A percentile compares a stretch with the other conserved stretches of the same genome.
phyloP scores from a whole-genome alignment of 805 yeast species.

The Metschnikowia anglica region DNA sequence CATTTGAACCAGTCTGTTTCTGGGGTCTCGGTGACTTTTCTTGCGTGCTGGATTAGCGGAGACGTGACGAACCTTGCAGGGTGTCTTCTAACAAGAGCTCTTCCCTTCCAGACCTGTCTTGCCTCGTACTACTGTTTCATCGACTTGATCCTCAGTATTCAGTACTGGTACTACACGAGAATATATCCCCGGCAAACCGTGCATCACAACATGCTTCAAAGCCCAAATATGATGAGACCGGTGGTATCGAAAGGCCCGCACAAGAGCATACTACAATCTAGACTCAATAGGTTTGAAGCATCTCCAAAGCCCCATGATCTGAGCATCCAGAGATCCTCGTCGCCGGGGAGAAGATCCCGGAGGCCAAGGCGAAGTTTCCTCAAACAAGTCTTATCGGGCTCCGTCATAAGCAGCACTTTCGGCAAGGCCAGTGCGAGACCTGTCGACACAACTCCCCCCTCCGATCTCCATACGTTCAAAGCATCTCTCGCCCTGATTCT shows the following conservation, averaged over 20 bases:
- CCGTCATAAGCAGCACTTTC: constrained; percentile 18
- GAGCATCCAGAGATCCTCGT: constrained; percentile 11
- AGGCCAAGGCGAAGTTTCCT: constrained; percentile 12
- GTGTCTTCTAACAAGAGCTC: constrained; percentile 71
- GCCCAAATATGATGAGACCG: constrained; percentile 36
- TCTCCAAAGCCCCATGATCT: constrained; percentile 8
- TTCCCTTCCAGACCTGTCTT: constrained; percentile 74
- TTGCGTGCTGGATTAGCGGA: constrained; percentile 38
- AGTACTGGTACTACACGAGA: constrained; percentile 22
- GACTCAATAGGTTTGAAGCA: constrained; percentile 27
- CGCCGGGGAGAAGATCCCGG: constrained; percentile 8
- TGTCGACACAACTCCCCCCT: background rate
- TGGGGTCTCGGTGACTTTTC: constrained; percentile 35
- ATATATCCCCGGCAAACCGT: constrained; percentile 33
- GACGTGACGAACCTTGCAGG: constrained; percentile 58
- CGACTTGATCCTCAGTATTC: constrained; percentile 19
- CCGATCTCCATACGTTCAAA: background rate
- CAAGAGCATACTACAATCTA: constrained; percentile 9
- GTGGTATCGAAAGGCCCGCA: constrained; percentile 14
- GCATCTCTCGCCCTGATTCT: background rate
- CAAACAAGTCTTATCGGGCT: constrained; percentile 14
- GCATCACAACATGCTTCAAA: constrained; percentile 39
- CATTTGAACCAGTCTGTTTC: constrained; percentile 33
- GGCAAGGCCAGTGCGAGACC: constrained; percentile 16
- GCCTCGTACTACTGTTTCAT: constrained; percentile 64